Base-by-base conservation (phyloP, 306 rosid genomes). In the Sicyos baderoa region DNA sequence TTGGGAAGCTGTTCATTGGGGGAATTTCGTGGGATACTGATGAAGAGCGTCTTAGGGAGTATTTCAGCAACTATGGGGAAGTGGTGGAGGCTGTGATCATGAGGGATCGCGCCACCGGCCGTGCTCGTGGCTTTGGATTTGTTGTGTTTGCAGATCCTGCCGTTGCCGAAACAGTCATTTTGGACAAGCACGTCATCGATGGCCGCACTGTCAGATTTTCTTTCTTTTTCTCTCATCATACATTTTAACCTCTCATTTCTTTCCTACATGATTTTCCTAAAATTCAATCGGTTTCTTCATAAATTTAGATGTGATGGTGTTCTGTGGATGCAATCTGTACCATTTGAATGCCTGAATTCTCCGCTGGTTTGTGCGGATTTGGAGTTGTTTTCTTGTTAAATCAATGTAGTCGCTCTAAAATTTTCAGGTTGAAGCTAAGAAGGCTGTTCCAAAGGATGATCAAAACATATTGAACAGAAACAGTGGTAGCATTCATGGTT, bases 11-110 rank as follows among this genome's bases (percentile, higher is more conserved):
- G 86, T 91, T 91, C 91, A 88, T 91, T 87, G 97, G 97, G 68
- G 97, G 97, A 72, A 91, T 91, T 87, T 88, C 97, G 12, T 91
- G 97, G 97, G 96, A 91, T 79, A 91, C 97, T 40, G 94, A 91
- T 74, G 96, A 91, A 80, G 96, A 87, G 75, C 91, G 96, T 58
- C 96, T 91, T 53, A 88, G 83, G 68, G 94, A 86, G 17, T 85
- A 91, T 76, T 91, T 91, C 73, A 73, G 88, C 75, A 88, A 79
- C 32, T 91, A 86, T 54, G 97, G 97, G 22, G 94, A 91, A 86
- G 97, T 91, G 72, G 89, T 87, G 48, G 96, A 91, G 79, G 87
- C 96, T 22, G 94, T 87, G 84, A 91, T 91, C 91, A 91, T 91
- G 96, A 86, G 94, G 79, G 97, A 91, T 85, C 97, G 97, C 6